Percentiles rank a stretch among this genome's conserved stretches.
These are phyloP conservation scores for Citrus mangshanensis DNA, from an alignment of 345 rosid species.

Conservation along the genomic window DNA sequence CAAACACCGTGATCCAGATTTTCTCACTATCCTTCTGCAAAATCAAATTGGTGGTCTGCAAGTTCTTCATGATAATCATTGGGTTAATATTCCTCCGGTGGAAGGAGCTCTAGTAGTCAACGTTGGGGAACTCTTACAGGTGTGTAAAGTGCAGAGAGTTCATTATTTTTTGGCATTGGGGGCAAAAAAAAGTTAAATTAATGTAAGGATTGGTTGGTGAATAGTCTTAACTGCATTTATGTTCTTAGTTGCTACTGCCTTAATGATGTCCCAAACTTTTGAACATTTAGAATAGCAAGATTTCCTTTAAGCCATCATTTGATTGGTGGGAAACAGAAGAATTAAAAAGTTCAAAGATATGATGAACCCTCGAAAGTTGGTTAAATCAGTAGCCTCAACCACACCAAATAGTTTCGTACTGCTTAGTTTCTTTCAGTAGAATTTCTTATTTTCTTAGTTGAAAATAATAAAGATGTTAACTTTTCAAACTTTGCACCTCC, in stretches of 20 bases:
- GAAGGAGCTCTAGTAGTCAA: conserved; percentile 17
- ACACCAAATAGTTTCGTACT: too few relatives aligned
- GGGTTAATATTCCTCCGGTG: conserved; percentile 18
- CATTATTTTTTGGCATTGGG: neutral
- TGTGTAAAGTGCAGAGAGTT: neutral
- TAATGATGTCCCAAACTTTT: neutral
- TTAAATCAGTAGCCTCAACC: too few relatives aligned
- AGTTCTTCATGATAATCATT: conserved; percentile 17
- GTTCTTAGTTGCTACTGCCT: neutral
- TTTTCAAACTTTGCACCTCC: neutral
- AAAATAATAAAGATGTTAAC: neutral
- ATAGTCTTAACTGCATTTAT: neutral
- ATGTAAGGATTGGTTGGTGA: neutral
- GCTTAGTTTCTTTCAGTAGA: too few relatives aligned
- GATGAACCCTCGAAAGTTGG: neutral
- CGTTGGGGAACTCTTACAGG: conserved; percentile 26
- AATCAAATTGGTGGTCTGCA: conserved; percentile 16
- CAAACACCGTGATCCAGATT: conserved; percentile 15
- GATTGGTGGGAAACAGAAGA: neutral
- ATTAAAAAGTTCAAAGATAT: neutral
- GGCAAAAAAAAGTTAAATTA: neutral
- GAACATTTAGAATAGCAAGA: neutral
- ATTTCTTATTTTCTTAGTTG: neutral
- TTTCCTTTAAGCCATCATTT: neutral
- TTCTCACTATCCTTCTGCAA: conserved; percentile 24